Percentiles rank a stretch among this genome's conserved stretches.
phyloP scores from a whole-genome alignment of 306 rosid species.

The Quercus rubra region DNA sequence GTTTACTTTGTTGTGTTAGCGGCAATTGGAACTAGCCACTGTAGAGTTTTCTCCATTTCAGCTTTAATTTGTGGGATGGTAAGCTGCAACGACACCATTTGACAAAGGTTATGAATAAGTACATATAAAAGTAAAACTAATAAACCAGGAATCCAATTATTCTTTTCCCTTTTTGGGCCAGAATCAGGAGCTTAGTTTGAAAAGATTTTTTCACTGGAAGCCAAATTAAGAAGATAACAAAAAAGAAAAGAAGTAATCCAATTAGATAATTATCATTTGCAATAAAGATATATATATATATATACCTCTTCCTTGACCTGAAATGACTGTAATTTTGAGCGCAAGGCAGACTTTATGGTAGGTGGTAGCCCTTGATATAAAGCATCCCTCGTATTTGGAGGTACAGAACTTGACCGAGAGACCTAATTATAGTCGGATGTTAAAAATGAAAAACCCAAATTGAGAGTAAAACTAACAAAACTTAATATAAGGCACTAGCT shows the following conservation, averaged over 20 bases:
- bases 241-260: not conserved
- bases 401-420: constrained; percentile 93
- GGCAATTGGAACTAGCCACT: constrained; percentile 96
- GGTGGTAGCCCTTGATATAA: constrained; percentile 96
- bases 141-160: not conserved
- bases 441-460: constrained; percentile 14
- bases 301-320: constrained; percentile 90
- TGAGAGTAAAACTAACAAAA: not conserved
- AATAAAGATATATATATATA: constrained; percentile 2
- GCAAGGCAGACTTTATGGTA: constrained; percentile 75
- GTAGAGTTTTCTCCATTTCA: constrained; percentile 92
- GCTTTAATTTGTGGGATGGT: constrained; percentile 87
- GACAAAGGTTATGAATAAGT: not conserved
- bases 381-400: constrained; percentile 93
- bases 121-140: not conserved
- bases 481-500: not conserved
- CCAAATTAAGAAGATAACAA: not conserved
- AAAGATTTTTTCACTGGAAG: not conserved
- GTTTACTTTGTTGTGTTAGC: constrained; percentile 86
- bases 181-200: not conserved
- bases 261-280: not conserved
- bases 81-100: constrained; percentile 51
- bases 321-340: constrained; percentile 71
- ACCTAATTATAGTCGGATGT: constrained; percentile 56
- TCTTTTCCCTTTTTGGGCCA: no score